A percentile compares a stretch with the other conserved stretches of the same genome.
Evolutionary conservation across 176 grass and related monocot species (phyloP).

Genomic region (Musa beccarii): DNA sequence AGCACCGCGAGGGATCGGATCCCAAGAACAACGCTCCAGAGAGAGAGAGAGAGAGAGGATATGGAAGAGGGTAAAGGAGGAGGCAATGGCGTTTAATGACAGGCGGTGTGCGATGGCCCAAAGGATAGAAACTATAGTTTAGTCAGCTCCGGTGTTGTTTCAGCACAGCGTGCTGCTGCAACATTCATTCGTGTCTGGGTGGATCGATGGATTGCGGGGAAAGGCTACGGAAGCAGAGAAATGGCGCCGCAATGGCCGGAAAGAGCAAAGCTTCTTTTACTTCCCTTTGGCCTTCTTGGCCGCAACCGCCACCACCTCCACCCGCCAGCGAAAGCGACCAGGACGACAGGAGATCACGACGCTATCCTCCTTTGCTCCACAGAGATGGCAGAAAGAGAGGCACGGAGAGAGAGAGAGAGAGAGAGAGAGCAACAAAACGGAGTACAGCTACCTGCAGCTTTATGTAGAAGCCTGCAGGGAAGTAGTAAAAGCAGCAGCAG

Average conservation of each 20-base stretch:
- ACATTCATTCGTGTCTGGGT: background rate
- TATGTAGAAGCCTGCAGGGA: conserved; percentile 20
- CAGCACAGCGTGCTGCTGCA: no score
- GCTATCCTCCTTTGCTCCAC: no score
- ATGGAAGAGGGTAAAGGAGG: no score
- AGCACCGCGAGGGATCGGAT: no score
- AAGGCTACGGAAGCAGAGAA: background rate
- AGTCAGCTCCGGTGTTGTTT: no score
- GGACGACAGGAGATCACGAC: background rate
- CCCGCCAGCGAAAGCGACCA: background rate
- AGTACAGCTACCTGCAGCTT: conserved; percentile 18
- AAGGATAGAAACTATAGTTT: background rate
- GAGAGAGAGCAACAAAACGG: background rate
- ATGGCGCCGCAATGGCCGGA: background rate
- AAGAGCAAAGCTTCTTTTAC: background rate
- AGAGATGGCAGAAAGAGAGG: no score
- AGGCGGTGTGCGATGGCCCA: conserved; percentile 14
- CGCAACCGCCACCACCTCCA: conserved; percentile 8
- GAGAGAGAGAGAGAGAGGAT: no score
- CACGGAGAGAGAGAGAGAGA: no score
- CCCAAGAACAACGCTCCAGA: no score
- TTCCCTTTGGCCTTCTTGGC: conserved; percentile 1
- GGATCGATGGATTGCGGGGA: conserved; percentile 1
- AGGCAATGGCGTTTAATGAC: no score
- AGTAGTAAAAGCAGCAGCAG: no score